Base-by-base conservation (phyloP, 2,329 filamentous ascomycete genomes). In the Aspergillus arachidicola region DNA sequence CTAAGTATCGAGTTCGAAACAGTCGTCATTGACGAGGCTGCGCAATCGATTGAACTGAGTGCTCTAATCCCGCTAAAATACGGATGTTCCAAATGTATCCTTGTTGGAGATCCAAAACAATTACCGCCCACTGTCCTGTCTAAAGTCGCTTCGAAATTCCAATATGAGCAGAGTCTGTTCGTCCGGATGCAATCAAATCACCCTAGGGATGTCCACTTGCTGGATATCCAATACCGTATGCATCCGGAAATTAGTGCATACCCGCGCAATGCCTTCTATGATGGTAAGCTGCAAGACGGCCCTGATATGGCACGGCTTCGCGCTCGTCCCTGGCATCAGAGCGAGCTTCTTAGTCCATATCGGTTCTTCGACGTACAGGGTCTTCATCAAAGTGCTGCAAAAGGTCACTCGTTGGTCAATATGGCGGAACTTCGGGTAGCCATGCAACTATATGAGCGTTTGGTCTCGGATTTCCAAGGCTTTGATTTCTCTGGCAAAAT, bases 181-280 rank as follows among this genome's bases (percentile, higher is more conserved):
- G 95, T 98, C 59, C 91, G 95, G 38, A 99, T 99, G 94, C 95
- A 98, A 75, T 89, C 89, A 72, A 97, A 97, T 67, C 90, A 94
- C 71, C 92, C 93, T 0, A 83, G 91, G 36, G 91, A 96, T 68
- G 89, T 99, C 19, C 94, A 99, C 81, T 84, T 99, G 30, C 87
- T 99, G n/a, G 94, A 98, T 74, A 95, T 91, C 61, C 95, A 99
- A 75, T 99, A 99, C 76, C 95, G 95, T 79, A 99, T 99, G 96
- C 95, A 99, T 80, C 95, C 96, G 0, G 92, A 95, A 69, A 99
- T 99, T 75, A 97, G 93, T 77, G 78, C 83, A 58, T 99, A 97
- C 77, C 95, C 96, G 1, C 97, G 93, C 76, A 83, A 86, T 69
- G 90, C 94, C 58, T 99, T 99, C 80, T 99, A 99, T 80, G 93